Percentiles rank a stretch among this genome's conserved stretches.
Evolutionary conservation across 2,329 filamentous ascomycete genomes (phyloP).

Genomic region (Lasiodiplodia gonubiensis): DNA sequence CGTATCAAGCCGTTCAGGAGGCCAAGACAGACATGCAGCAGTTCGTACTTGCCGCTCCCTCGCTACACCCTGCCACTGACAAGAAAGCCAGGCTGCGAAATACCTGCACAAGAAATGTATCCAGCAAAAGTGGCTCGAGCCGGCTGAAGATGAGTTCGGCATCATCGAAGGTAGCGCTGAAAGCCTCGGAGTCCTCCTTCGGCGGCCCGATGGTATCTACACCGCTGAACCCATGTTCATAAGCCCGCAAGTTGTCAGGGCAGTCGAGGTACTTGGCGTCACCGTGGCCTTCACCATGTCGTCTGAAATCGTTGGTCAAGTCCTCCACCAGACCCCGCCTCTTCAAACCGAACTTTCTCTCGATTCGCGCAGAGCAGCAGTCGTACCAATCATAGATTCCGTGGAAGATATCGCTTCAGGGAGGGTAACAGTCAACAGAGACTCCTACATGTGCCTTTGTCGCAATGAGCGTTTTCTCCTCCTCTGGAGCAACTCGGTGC

Average conservation of each 20-base stretch:
- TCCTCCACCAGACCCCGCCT: slow-evolving; percentile 44
- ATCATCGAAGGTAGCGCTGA: slow-evolving; percentile 34
- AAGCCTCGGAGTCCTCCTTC: slow-evolving; percentile 32
- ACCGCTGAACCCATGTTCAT: slow-evolving; percentile 48
- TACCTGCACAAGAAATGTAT: slow-evolving; percentile 37
- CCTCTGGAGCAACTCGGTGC: slow-evolving; percentile 53
- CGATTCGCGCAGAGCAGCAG: slow-evolving; percentile 26
- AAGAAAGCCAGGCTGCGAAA: slow-evolving; percentile 36
- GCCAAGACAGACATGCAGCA: slow-evolving; percentile 36
- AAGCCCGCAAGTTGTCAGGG: slow-evolving; percentile 43
- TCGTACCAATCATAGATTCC: slow-evolving; percentile 51
- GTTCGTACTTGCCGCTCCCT: slow-evolving; percentile 28
- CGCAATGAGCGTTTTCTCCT: slow-evolving; percentile 51
- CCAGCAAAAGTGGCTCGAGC: slow-evolving; percentile 39
- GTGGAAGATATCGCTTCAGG: slow-evolving; percentile 45
- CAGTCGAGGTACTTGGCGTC: slow-evolving; percentile 50
- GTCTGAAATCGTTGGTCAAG: slow-evolving; percentile 50
- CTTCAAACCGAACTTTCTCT: slow-evolving; percentile 46
- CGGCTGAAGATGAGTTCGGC: slow-evolving; percentile 38
- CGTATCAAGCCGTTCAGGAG: slow-evolving; percentile 33
- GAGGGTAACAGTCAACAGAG: slow-evolving; percentile 48
- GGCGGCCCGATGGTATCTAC: slow-evolving; percentile 43
- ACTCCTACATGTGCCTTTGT: slow-evolving; percentile 50
- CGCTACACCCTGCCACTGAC: neutral
- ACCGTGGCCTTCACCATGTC: slow-evolving; percentile 54